Evolutionary conservation across 352 stramenopile species (phyloP).

Genomic region (Pilasporangium apinafurcum): DNA sequence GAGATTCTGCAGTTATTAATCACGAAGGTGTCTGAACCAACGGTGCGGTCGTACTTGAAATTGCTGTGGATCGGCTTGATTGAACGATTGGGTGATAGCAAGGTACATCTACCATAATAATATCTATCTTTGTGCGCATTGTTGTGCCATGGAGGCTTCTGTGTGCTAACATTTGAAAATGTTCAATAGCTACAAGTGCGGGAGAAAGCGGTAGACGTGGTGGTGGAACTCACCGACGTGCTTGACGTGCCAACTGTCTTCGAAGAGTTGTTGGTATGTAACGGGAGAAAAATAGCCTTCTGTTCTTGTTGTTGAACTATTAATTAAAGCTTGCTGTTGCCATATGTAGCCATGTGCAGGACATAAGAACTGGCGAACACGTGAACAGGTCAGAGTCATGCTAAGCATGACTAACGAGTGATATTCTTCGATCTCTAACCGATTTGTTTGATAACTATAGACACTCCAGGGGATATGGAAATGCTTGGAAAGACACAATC

Average conservation of each 20-base stretch:
- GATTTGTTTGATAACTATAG: no score
- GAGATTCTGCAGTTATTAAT: slow-evolving; percentile 59
- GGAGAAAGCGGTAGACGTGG: slow-evolving; percentile 68
- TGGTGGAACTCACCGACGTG: slow-evolving; percentile 57
- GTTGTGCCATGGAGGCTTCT: no score
- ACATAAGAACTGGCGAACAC: slow-evolving; percentile 84
- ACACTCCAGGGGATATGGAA: slow-evolving; percentile 62
- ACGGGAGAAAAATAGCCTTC: slow-evolving; percentile 3
- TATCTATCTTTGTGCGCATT: neutral
- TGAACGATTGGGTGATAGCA: slow-evolving; percentile 76
- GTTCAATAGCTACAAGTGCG: slow-evolving; percentile 30
- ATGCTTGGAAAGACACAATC: slow-evolving; percentile 41
- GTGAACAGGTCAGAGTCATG: slow-evolving; percentile 48
- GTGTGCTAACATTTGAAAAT: neutral
- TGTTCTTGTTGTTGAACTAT: neutral
- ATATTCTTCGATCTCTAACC: no score
- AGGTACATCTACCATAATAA: slow-evolving; percentile 14
- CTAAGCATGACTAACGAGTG: neutral
- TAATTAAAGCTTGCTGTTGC: neutral
- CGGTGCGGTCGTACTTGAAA: slow-evolving; percentile 50
- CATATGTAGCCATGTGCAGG: slow-evolving; percentile 19
- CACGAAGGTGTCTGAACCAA: slow-evolving; percentile 27
- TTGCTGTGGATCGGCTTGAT: slow-evolving; percentile 59
- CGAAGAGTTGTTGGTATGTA: slow-evolving; percentile 38
- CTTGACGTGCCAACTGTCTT: slow-evolving; percentile 52